Percentiles rank a stretch among this genome's conserved stretches.
These are phyloP conservation scores for Phytophthora aleatoria DNA, from an alignment of 352 stramenopile species.

Conservation along the genomic window DNA sequence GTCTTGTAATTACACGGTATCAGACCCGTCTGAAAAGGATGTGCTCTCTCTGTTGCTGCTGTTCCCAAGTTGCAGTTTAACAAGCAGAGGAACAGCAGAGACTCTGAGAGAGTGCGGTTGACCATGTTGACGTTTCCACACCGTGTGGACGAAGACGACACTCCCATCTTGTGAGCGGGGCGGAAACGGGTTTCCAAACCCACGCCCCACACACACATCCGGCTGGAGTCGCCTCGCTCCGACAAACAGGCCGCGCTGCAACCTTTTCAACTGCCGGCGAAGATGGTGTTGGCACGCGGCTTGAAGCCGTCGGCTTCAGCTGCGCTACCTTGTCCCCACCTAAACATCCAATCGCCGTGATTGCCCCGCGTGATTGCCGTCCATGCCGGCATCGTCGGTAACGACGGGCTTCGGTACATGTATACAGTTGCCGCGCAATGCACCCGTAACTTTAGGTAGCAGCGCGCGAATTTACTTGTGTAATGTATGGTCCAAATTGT, in stretches of 20 bases:
- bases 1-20: constrained; percentile 3
- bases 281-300: constrained; percentile 6
- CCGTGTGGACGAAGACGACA: neutral
- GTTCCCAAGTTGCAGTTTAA: neutral
- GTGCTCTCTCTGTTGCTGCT: neutral
- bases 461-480: constrained; percentile 2
- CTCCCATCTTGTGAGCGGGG: constrained; percentile 15
- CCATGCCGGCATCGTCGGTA: no score
- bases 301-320: constrained; percentile 1
- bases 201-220: constrained; percentile 1
- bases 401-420: no score
- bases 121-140: constrained; percentile 10
- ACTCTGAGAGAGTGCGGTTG: constrained; percentile 6
- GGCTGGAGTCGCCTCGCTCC: neutral
- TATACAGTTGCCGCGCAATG: constrained; percentile 7
- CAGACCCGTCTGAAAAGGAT: constrained; percentile 21
- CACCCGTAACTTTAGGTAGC: constrained; percentile 6
- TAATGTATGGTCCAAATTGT: constrained; percentile 19
- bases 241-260: constrained; percentile 6
- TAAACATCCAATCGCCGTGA: constrained; percentile 3
- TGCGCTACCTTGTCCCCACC: neutral
- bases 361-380: constrained; percentile 1
- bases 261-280: neutral
- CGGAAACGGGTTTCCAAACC: neutral
- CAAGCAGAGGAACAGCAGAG: constrained; percentile 5